Percentiles rank a stretch among this genome's conserved stretches.
phyloP scores from a whole-genome alignment of 148 eudicot species.

The Pouteria glomerata region DNA sequence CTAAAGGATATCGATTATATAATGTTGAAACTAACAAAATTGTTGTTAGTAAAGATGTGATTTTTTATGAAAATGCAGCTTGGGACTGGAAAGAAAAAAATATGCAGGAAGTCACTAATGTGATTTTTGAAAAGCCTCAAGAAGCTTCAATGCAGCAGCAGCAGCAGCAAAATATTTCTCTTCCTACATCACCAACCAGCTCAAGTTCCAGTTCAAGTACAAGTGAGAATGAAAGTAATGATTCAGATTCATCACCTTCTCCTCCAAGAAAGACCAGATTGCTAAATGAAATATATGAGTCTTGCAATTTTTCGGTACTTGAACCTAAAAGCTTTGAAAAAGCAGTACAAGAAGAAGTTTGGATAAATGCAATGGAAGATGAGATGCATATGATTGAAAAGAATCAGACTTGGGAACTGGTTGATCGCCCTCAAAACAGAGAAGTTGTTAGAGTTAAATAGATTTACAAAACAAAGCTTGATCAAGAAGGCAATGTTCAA shows the following conservation, averaged over 20 bases:
- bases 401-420: background rate
- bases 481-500: background rate
- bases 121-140: too few relatives aligned
- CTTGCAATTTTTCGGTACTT: too few relatives aligned
- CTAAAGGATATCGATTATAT: background rate
- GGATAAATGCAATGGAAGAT: background rate
- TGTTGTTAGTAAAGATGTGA: background rate
- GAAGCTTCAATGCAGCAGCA: too few relatives aligned
- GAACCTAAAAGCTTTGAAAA: background rate
- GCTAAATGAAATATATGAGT: background rate
- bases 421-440: background rate
- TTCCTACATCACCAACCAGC: background rate
- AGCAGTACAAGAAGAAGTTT: background rate
- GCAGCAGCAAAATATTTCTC: background rate
- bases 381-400: background rate
- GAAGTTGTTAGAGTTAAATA: background rate
- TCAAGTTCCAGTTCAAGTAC: background rate
- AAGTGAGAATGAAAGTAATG: background rate
- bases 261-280: background rate
- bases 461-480: background rate
- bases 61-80: background rate
- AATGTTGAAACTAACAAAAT: background rate
- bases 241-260: background rate
- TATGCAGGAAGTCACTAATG: too few relatives aligned
- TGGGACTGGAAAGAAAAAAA: background rate